phyloP scores from a whole-genome alignment of 345 rosid genomes.

The Citrus sinensis region DVS_A1.0 CM039165.1:17671001-17671500 shows the following conservation, averaged over 20 bases:
- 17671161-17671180: neutral
- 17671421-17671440: no score
- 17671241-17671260: neutral
- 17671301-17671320: neutral
- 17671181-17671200: neutral
- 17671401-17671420: no score
- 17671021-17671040: neutral
- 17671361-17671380: neutral
- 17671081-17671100: neutral
- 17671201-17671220: neutral
- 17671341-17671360: neutral
- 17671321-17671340: neutral
- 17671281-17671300: neutral
- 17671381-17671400: neutral
- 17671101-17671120: neutral
- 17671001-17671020: neutral
- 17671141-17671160: neutral
- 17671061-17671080: neutral
- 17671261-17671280: neutral
- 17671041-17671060: neutral
- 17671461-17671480: no score
- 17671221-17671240: neutral
- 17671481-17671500: no score
- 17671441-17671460: no score
- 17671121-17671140: neutral